Conservation (phyloP, 768 basidiomycete genomes). For the Asterophora parasitica region DNA sequence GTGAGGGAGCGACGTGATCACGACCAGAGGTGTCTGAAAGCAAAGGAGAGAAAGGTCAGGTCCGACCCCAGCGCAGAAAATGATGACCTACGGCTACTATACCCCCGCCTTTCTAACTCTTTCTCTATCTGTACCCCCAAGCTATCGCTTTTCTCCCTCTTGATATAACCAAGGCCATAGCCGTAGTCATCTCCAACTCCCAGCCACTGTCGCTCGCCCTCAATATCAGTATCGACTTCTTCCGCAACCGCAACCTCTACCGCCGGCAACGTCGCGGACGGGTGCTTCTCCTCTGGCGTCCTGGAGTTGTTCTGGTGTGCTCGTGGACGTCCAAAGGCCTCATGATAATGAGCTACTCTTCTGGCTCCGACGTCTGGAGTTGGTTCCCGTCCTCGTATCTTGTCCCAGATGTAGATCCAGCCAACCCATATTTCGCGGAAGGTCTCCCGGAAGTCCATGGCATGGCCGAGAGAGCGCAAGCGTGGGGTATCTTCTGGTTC, state of each 20-base stretch:
- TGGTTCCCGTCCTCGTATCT: constrained; percentile 52
- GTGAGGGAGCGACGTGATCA: constrained; percentile 1
- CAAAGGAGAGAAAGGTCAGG: neutral
- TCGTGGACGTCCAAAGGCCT: constrained; percentile 38
- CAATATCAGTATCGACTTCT: constrained; percentile 36
- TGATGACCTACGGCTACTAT: constrained; percentile 29
- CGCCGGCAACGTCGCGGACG: constrained; percentile 19
- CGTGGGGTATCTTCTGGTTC: constrained; percentile 43
- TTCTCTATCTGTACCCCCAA: constrained; percentile 49
- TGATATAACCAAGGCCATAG: constrained; percentile 36
- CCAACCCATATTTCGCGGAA: constrained; percentile 57
- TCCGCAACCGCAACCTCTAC: constrained; percentile 38
- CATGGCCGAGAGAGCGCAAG: constrained; percentile 54
- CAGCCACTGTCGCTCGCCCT: constrained; percentile 49
- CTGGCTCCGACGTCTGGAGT: constrained; percentile 39
- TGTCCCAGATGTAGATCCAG: constrained; percentile 51
- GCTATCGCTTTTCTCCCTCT: constrained; percentile 46
- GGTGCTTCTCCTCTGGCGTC: constrained; percentile 8
- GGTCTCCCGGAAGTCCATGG: constrained; percentile 67
- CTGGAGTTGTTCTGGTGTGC: constrained; percentile 9
- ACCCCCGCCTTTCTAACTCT: constrained; percentile 48
- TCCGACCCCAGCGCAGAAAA: neutral
- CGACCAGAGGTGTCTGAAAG: constrained; percentile 2
- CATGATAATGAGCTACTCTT: constrained; percentile 38
- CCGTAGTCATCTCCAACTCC: constrained; percentile 41